A percentile compares a stretch with the other conserved stretches of the same genome.
These are phyloP conservation scores for Exophiala xenobiotica DNA, from an alignment of 2,329 filamentous ascomycete genomes.

Conservation along the genomic window DNA sequence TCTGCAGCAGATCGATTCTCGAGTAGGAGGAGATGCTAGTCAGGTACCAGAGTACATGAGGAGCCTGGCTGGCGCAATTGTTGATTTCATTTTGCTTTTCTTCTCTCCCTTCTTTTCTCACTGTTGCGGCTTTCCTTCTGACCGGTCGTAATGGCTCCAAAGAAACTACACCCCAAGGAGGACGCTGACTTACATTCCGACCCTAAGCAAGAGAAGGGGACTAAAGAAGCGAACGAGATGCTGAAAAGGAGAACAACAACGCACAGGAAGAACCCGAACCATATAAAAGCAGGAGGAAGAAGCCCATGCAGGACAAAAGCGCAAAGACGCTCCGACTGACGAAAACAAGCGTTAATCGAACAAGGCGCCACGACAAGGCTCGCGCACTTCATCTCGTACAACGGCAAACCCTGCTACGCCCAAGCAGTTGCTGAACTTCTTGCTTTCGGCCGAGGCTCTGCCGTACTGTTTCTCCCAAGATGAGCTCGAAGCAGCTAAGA, in stretches of 20 bases:
- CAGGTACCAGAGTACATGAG: too few species aligned
- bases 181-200: too few species aligned
- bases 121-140: too few species aligned
- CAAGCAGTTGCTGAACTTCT: conserved; percentile 29
- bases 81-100: too few species aligned
- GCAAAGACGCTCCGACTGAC: conserved; percentile 15
- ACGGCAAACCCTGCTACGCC: conserved; percentile 6
- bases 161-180: too few species aligned
- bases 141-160: too few species aligned
- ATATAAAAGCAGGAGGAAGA: neutral
- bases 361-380: conserved; percentile 15
- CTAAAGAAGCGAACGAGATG: neutral
- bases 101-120: too few species aligned
- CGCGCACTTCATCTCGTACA: conserved; percentile 12
- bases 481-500: conserved; percentile 24
- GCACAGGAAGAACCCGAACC: conserved; percentile 3
- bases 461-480: conserved; percentile 30
- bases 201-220: neutral
- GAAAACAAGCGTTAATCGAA: conserved; percentile 4
- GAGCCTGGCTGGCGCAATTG: too few species aligned
- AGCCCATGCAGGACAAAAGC: conserved; percentile 20
- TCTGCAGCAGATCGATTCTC: too few species aligned
- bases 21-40: too few species aligned
- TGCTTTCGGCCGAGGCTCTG: conserved; percentile 27
- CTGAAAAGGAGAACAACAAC: neutral